A percentile compares a stretch with the other conserved stretches of the same genome.
Evolutionary conservation across 2,329 filamentous ascomycete species (phyloP).

Genomic region (Monosporascus sp.): DNA sequence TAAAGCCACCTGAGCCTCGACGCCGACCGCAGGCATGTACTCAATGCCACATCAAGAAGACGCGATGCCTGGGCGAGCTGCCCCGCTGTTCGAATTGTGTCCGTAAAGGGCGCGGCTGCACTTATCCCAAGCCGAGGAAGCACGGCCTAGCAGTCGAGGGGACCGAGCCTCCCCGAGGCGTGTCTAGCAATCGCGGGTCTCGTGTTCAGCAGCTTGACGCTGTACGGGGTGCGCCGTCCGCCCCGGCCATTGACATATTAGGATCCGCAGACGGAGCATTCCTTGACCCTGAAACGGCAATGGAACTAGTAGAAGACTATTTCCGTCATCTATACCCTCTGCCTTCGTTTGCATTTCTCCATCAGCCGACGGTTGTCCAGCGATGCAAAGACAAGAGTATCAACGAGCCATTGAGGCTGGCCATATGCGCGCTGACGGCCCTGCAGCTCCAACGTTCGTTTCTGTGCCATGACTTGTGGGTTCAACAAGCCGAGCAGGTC

Average conservation of each 20-base stretch:
- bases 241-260: background rate
- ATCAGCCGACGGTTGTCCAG: constrained; percentile 27
- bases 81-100: constrained; percentile 25
- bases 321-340: constrained; percentile 27
- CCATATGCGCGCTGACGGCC: constrained; percentile 29
- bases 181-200: background rate
- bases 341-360: constrained; percentile 30
- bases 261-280: constrained; percentile 5
- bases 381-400: constrained; percentile 25
- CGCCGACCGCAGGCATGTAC: constrained; percentile 27
- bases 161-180: background rate
- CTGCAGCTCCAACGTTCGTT: constrained; percentile 23
- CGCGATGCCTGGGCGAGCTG: constrained; percentile 25
- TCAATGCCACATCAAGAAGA: constrained; percentile 25
- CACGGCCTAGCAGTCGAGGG: constrained; percentile 1
- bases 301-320: constrained; percentile 23
- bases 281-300: constrained; percentile 10
- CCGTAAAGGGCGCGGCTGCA: constrained; percentile 19
- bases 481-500: constrained; percentile 25
- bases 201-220: background rate
- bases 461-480: constrained; percentile 22
- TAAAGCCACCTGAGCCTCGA: constrained; percentile 21
- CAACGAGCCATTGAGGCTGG: constrained; percentile 25
- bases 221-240: background rate
- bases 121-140: constrained; percentile 17